Evolutionary conservation across 306 rosid species (phyloP).

Genomic region (Casuarina equisetifolia): DNA sequence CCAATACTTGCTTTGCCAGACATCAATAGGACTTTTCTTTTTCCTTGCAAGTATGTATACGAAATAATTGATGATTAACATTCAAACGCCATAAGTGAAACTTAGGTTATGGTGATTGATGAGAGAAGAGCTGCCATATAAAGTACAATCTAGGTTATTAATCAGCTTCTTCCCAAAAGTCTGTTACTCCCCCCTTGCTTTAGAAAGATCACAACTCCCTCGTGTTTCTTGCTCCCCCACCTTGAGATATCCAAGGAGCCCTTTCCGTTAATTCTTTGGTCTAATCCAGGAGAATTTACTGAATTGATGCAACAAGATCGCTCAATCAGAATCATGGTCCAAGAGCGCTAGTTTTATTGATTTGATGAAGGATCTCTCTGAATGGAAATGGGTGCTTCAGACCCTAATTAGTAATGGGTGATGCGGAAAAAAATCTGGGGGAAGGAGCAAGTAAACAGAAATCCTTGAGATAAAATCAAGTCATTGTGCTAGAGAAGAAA

Average conservation of each 20-base stretch:
- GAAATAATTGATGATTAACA: too few species aligned
- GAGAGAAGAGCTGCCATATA: too few species aligned
- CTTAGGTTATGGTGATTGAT: too few species aligned
- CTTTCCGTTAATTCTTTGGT: too few species aligned
- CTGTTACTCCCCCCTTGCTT: too few species aligned
- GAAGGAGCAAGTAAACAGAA: not conserved
- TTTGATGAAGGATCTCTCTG: not conserved
- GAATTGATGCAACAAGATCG: not conserved
- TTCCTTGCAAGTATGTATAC: not conserved
- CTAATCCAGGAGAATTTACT: too few species aligned
- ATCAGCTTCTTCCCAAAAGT: too few species aligned
- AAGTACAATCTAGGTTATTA: too few species aligned
- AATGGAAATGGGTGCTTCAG: not conserved
- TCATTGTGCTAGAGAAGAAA: not conserved
- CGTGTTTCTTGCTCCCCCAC: too few species aligned
- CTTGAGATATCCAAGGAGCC: too few species aligned
- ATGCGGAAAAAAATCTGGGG: not conserved
- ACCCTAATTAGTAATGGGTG: not conserved
- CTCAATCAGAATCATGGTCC: not conserved
- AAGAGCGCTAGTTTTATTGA: too few species aligned
- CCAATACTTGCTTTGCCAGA: not conserved
- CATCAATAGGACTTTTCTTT: not conserved
- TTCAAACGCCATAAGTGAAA: not conserved
- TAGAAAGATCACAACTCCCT: too few species aligned
- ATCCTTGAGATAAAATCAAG: not conserved